A percentile compares a stretch with the other conserved stretches of the same genome.
phyloP scores from a whole-genome alignment of 768 basidiomycete species.

The Macrolepiota dolichaula region DNA sequence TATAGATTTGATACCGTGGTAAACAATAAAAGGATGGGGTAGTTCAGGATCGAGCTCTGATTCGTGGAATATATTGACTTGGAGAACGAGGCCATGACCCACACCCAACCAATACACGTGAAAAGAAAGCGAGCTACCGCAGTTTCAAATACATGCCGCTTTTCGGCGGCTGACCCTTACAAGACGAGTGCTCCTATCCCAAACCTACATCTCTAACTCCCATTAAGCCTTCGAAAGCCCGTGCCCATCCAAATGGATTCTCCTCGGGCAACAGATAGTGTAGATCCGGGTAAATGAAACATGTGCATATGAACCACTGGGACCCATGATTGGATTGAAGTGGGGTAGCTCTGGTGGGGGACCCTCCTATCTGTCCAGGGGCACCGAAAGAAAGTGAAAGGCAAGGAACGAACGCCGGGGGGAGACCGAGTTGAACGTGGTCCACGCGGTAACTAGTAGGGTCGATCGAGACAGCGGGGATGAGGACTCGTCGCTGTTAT shows the following conservation, averaged over 20 bases:
- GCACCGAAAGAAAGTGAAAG: conserved; percentile 51
- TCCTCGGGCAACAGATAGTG: conserved; percentile 70
- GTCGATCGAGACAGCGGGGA: conserved; percentile 56
- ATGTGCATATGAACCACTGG: conserved; percentile 44
- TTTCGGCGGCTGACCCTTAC: neutral
- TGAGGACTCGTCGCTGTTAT: conserved; percentile 26
- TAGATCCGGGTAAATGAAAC: conserved; percentile 73
- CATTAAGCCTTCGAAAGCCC: conserved; percentile 55
- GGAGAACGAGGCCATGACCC: no score
- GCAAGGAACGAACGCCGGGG: conserved; percentile 56
- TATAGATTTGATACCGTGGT: no score
- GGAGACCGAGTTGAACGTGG: conserved; percentile 56
- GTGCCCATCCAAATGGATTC: conserved; percentile 72
- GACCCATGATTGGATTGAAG: neutral
- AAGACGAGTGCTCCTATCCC: neutral
- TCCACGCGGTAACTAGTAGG: conserved; percentile 65
- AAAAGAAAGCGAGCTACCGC: no score
- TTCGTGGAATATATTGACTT: no score
- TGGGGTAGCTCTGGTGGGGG: no score
- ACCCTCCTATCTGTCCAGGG: conserved; percentile 7
- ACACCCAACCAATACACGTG: neutral
- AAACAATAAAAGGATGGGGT: no score
- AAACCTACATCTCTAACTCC: conserved; percentile 71
- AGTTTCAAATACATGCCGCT: neutral
- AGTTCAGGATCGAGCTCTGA: no score